These are phyloP conservation scores for Leccinum variicolor DNA, from an alignment of 768 basidiomycete genomes.

Conservation along the genomic window DNA sequence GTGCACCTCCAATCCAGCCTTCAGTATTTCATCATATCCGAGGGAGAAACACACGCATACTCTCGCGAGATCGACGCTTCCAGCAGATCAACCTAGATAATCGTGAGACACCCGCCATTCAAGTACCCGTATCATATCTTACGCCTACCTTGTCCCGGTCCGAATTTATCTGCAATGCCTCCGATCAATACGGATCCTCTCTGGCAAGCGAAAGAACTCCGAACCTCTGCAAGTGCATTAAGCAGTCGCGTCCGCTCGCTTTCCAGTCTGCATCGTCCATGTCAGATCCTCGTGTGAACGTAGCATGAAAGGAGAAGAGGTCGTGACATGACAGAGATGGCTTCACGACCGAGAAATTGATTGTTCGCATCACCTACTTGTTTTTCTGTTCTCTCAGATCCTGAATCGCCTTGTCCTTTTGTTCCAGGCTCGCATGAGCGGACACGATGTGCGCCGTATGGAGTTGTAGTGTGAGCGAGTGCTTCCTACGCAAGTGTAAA, in stretches of 20 bases:
- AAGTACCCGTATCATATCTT: slow-evolving; percentile 1
- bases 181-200: slow-evolving; percentile 10
- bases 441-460: slow-evolving; percentile 87
- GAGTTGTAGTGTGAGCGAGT: slow-evolving; percentile 77
- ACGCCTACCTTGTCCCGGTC: slow-evolving; percentile 66
- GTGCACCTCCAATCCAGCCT: slow-evolving; percentile 43
- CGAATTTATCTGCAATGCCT: slow-evolving; percentile 58
- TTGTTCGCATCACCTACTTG: slow-evolving; percentile 47
- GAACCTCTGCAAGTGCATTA: slow-evolving; percentile 65
- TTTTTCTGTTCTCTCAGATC: slow-evolving; percentile 84
- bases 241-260: slow-evolving; percentile 71
- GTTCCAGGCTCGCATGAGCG: slow-evolving; percentile 74
- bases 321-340: background rate
- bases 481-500: slow-evolving; percentile 51
- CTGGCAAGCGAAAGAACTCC: slow-evolving; percentile 17
- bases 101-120: slow-evolving; percentile 1
- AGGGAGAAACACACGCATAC: slow-evolving; percentile 36
- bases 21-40: slow-evolving; percentile 7
- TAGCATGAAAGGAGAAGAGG: background rate
- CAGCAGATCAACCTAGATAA: slow-evolving; percentile 57
- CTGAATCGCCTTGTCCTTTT: slow-evolving; percentile 75
- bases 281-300: slow-evolving; percentile 14
- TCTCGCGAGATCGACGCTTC: slow-evolving; percentile 67
- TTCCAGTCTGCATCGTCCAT: slow-evolving; percentile 50
- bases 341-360: background rate